Evolutionary conservation across 2,329 filamentous ascomycete species (phyloP).

Genomic region (Aspergillus brasiliensis): DNA sequence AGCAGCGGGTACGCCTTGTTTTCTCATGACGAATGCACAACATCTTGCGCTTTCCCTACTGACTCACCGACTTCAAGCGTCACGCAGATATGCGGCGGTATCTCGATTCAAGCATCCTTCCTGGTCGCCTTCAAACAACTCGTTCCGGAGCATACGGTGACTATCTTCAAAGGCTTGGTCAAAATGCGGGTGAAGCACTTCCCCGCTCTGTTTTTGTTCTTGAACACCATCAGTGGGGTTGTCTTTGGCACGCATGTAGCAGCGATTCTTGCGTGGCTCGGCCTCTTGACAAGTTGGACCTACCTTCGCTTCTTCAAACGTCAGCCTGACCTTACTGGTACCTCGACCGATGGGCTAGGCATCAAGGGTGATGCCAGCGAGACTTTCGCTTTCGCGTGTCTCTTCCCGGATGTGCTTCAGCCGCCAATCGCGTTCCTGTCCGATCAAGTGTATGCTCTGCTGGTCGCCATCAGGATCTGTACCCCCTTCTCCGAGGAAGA

Average conservation of each 20-base stretch:
- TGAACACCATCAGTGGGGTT: slow-evolving; percentile 68
- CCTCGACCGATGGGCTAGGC: slow-evolving; percentile 54
- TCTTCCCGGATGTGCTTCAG: slow-evolving; percentile 86
- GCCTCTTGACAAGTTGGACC: slow-evolving; percentile 86
- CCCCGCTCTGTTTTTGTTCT: slow-evolving; percentile 72
- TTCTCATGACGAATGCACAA: slow-evolving; percentile 22
- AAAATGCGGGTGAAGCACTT: slow-evolving; percentile 85
- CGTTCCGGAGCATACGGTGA: slow-evolving; percentile 94
- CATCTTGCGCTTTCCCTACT: slow-evolving; percentile 22
- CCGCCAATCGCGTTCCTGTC: slow-evolving; percentile 74
- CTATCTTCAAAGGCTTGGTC: slow-evolving; percentile 82
- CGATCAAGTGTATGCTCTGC: slow-evolving; percentile 70
- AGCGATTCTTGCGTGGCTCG: slow-evolving; percentile 75
- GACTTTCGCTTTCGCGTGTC: slow-evolving; percentile 92
- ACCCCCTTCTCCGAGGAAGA: slow-evolving; percentile 83
- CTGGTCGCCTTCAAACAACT: slow-evolving; percentile 97
- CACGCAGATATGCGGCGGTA: slow-evolving; percentile 82
- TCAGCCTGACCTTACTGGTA: slow-evolving; percentile 57
- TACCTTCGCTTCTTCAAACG: slow-evolving; percentile 94
- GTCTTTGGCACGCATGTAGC: slow-evolving; percentile 72
- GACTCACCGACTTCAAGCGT: slow-evolving; percentile 55
- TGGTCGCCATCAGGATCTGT: slow-evolving; percentile 77
- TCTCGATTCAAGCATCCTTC: slow-evolving; percentile 88
- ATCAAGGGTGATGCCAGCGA: slow-evolving; percentile 92
- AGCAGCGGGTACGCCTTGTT: slow-evolving; percentile 39